A percentile compares a stretch with the other conserved stretches of the same genome.
Evolutionary conservation across 2,329 filamentous ascomycete species (phyloP).

Genomic region (Aspergillus fijiensis): DNA sequence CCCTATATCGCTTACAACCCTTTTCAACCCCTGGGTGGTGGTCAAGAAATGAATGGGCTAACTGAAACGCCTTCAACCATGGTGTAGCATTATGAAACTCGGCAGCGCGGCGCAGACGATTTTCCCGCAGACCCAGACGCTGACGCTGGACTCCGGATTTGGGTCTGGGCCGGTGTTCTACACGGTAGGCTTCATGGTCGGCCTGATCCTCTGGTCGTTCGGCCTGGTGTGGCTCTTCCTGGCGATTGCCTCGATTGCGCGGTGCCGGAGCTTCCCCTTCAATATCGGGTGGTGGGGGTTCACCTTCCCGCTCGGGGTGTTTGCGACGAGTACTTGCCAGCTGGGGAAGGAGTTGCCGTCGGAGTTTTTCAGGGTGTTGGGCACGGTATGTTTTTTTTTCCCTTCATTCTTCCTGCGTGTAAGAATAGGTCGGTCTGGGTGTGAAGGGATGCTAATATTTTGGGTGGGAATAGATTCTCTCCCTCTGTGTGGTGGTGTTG

Average conservation of each 20-base stretch:
- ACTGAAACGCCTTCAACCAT: no score
- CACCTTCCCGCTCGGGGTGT: conserved; percentile 60
- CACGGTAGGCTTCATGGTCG: conserved; percentile 36
- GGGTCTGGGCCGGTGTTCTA: conserved; percentile 36
- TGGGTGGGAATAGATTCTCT: conserved; percentile 43
- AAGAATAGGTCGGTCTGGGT: background rate
- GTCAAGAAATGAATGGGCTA: no score
- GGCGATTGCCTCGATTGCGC: conserved; percentile 36
- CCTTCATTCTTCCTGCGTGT: conserved; percentile 19
- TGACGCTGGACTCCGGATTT: conserved; percentile 30
- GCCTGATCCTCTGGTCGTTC: conserved; percentile 42
- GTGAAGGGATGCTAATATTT: background rate
- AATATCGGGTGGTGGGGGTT: conserved; percentile 66
- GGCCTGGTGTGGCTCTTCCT: conserved; percentile 44
- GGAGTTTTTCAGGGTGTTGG: conserved; percentile 56
- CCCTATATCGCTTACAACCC: no score
- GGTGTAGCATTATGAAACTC: conserved; percentile 46
- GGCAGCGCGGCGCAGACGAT: conserved; percentile 48
- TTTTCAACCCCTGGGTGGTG: no score
- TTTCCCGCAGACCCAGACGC: conserved; percentile 35
- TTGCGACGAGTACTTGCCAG: conserved; percentile 47
- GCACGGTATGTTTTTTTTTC: conserved; percentile 36
- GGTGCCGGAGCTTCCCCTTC: conserved; percentile 51
- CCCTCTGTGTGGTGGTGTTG: conserved; percentile 52
- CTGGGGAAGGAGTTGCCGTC: conserved; percentile 54